phyloP scores from a whole-genome alignment of 768 basidiomycete species.

The Hygrophoropsis aurantiaca region DNA sequence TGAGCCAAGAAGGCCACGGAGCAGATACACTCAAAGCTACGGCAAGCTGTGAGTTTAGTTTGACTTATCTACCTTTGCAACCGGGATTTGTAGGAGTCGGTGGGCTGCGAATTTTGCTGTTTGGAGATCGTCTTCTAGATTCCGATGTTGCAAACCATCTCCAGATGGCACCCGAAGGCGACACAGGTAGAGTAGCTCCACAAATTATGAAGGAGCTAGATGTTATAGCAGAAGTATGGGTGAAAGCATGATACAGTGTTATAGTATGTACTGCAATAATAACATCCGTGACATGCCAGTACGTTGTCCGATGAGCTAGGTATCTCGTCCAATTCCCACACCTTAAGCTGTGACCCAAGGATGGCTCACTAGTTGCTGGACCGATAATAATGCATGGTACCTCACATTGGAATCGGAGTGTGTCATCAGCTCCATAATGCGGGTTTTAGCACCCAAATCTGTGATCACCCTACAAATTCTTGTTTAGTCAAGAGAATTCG shows the following conservation, averaged over 20 bases:
- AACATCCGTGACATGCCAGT: not conserved
- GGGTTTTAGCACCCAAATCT: conserved; percentile 82
- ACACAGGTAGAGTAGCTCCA: conserved; percentile 32
- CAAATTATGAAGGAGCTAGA: conserved; percentile 69
- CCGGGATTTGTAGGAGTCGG: conserved; percentile 66
- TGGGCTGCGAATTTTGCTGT: conserved; percentile 67
- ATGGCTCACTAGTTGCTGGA: conserved; percentile 90
- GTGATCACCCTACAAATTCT: conserved; percentile 59
- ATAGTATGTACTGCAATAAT: not conserved
- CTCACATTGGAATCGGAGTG: conserved; percentile 86
- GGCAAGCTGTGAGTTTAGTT: conserved; percentile 56
- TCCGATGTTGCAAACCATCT: conserved; percentile 23
- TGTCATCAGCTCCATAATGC: conserved; percentile 91
- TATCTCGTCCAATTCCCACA: not conserved
- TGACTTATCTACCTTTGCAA: conserved; percentile 58
- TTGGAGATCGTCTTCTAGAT: conserved; percentile 53
- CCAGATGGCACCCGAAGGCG: conserved; percentile 15
- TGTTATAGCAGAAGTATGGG: conserved; percentile 71
- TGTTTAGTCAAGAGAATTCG: not conserved
- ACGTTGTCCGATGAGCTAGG: not conserved
- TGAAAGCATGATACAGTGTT: conserved; percentile 34
- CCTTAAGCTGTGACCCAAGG: conserved; percentile 65
- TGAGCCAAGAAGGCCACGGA: too few relatives aligned
- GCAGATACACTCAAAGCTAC: conserved; percentile 29
- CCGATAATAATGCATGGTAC: conserved; percentile 88